Conservation (phyloP, 306 rosid genomes). For the Gillenia trifoliata region DNA sequence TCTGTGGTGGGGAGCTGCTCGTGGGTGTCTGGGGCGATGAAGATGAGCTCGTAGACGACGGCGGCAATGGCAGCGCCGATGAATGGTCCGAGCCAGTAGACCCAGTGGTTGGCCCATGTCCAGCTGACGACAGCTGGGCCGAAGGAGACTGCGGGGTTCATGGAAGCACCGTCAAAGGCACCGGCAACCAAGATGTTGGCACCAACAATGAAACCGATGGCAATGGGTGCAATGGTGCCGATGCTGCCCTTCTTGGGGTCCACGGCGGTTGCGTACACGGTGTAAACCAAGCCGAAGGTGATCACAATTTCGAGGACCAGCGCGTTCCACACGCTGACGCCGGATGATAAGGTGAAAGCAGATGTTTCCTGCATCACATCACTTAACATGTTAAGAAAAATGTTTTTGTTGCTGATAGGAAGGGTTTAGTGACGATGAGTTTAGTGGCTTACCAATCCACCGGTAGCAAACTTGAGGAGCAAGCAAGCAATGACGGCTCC, state of each 20-base stretch:
- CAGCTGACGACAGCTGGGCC: constrained; percentile 85
- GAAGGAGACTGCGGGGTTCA: constrained; percentile 86
- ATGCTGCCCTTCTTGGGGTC: constrained; percentile 68
- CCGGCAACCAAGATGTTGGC: constrained; percentile 83
- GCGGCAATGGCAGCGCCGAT: constrained; percentile 62
- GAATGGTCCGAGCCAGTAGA: constrained; percentile 72
- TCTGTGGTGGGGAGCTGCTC: constrained; percentile 54
- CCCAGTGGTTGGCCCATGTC: constrained; percentile 75
- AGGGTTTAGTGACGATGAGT: too few species aligned
- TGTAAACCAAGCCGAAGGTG: constrained; percentile 77
- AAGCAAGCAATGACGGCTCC: constrained; percentile 78
- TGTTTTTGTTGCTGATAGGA: too few species aligned
- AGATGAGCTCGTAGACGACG: constrained; percentile 44
- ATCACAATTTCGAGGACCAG: constrained; percentile 72
- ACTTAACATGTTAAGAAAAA: not conserved
- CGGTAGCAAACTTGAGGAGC: constrained; percentile 67
- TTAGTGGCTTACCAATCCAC: constrained; percentile 46
- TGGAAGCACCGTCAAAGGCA: constrained; percentile 80
- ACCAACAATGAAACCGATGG: constrained; percentile 80
- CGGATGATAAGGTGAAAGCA: constrained; percentile 54
- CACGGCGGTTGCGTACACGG: constrained; percentile 70
- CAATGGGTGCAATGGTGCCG: constrained; percentile 72
- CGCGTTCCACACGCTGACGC: constrained; percentile 64
- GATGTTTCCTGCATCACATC: constrained; percentile 48
- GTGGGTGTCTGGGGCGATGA: constrained; percentile 51